phyloP scores from a whole-genome alignment of 371 early-diverging fungal species.

The Mortierella sp. region DNA sequence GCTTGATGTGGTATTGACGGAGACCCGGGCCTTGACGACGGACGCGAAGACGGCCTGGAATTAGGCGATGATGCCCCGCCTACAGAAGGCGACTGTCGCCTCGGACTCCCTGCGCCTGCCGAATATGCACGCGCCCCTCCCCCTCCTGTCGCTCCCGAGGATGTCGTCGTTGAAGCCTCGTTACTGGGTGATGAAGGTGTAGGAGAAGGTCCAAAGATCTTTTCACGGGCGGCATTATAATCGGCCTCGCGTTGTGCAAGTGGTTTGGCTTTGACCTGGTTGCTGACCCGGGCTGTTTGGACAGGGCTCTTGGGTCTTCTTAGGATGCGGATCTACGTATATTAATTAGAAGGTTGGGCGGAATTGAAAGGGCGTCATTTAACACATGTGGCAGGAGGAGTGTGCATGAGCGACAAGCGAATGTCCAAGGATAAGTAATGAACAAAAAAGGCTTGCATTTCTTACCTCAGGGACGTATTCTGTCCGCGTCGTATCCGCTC shows the following conservation, averaged over 20 bases:
- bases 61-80: neutral
- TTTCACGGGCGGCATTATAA: constrained; percentile 50
- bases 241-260: constrained; percentile 49
- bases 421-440: no score
- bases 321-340: constrained; percentile 41
- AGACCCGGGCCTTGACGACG: neutral
- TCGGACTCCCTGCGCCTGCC: neutral
- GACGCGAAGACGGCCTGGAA: neutral
- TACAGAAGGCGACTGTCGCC: neutral
- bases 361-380: neutral
- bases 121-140: neutral
- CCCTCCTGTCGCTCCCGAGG: neutral
- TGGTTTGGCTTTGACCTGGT: constrained; percentile 25
- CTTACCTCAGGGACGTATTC: constrained; percentile 52
- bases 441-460: neutral
- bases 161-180: neutral
- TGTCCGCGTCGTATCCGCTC: constrained; percentile 34
- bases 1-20: neutral
- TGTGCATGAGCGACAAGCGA: no score
- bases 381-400: no score
- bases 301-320: constrained; percentile 49
- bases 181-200: neutral
- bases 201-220: constrained; percentile 48
- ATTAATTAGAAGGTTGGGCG: neutral
- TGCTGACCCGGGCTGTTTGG: neutral